These are phyloP conservation scores for Curvularia spicifera DNA, from an alignment of 2,329 filamentous ascomycete genomes.

Conservation along the genomic window DNA sequence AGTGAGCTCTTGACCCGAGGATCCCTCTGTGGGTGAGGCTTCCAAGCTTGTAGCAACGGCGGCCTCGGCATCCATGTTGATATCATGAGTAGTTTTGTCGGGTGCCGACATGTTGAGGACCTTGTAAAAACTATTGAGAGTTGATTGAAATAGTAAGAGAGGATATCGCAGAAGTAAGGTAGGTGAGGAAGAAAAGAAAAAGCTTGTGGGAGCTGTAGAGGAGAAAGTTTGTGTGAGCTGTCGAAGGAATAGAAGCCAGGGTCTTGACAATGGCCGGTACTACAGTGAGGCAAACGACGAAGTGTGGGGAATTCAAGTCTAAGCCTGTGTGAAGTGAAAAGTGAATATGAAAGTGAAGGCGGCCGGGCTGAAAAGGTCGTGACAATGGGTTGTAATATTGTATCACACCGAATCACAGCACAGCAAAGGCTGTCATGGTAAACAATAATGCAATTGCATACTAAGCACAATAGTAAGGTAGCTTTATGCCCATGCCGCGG, in stretches of 20 bases:
- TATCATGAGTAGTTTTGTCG: not conserved
- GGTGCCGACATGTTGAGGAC: not conserved
- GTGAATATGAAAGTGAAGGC: not conserved
- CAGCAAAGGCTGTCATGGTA: not conserved
- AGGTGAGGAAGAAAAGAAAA: too few species aligned
- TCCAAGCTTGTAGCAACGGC: fast-evolving
- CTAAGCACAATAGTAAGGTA: not conserved
- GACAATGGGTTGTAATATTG: not conserved
- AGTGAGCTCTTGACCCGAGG: not conserved
- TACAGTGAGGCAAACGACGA: not conserved
- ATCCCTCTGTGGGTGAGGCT: too few species aligned
- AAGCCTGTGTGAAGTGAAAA: too few species aligned
- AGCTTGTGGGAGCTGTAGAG: too few species aligned
- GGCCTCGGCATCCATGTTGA: too few species aligned
- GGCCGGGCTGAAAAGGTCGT: not conserved
- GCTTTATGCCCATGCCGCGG: not conserved
- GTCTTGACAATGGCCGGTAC: not conserved
- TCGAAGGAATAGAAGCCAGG: not conserved
- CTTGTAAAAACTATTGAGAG: not conserved
- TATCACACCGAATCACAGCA: not conserved
- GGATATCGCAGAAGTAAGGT: not conserved
- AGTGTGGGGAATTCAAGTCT: not conserved
- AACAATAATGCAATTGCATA: not conserved
- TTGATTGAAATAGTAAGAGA: not conserved
- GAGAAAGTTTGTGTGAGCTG: not conserved